Evolutionary conservation across 495 filamentous ascomycete species (phyloP), one percentile per base, ranked within the genome.

Genomic region (Sabuloglossum arenarium): DNA sequence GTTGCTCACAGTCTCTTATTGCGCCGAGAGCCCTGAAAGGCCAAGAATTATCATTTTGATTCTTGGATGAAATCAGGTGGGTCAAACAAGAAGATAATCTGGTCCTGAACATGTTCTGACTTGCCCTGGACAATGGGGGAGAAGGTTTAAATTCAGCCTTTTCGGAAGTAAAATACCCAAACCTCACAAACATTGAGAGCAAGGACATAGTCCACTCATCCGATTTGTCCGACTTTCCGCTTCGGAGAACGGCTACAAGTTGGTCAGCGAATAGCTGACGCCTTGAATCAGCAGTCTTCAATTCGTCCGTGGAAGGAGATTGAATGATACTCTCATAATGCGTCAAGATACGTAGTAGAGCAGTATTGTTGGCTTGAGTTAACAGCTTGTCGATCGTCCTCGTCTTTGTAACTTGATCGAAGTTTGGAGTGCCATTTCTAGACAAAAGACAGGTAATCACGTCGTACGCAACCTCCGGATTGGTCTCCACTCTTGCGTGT

Each of bases 321-420:
- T 32, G 34, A 45, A 51, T 51, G n/a, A 12, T 16, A n/a, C 56
- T 68, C 71, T 39, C 6, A 73, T 45, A 72, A 3, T 71, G 55
- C 6, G 67, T 63, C 29, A 74, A 58, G 16, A 77, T 68, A 53
- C 71, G 61, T 29, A 65, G 59, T 56, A 75, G 53, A 6, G 29
- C 56, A 16, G 51, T 42, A n/a, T 32, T 58, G 59, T 81, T 78
- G 1, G 81, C 78, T 52, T 75, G 69, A 43, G 76, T 70, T 3
- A 95, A 67, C 3, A 95, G 71, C 59, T 76, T 81, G 59, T 89
- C 85, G 0, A 95, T 68, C 0, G 86, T 94, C 70, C 94, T 95
- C 0, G 84, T 87, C 65, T 85, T 94, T 6, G 88, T 94, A 21
- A 81, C 69, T 30, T 84, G 78, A 65, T 97, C 93, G 63, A 97